Evolutionary conservation across 371 early-diverging fungal species (phyloP).

Genomic region (Saksenaea vasiformis): DNA sequence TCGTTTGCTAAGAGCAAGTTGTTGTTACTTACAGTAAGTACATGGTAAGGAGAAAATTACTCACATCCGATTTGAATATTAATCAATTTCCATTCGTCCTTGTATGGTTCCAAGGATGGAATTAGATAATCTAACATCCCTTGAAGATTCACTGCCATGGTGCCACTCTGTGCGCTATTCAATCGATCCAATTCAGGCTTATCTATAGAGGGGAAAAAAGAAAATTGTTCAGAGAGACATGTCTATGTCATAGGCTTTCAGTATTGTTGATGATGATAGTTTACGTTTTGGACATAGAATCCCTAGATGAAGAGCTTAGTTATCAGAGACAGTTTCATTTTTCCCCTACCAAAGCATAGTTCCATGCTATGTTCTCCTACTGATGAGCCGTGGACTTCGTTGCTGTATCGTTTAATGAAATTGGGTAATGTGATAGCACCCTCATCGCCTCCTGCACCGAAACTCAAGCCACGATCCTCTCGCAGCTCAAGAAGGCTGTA

Average conservation of each 20-base stretch:
- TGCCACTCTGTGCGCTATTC: constrained; percentile 50
- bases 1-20: constrained; percentile 10
- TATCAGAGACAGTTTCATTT: background rate
- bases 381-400: constrained; percentile 33
- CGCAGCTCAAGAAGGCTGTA: constrained; percentile 7
- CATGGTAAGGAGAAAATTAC: constrained; percentile 27
- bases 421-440: constrained; percentile 44
- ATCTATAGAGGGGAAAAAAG: constrained; percentile 3
- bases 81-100: constrained; percentile 47
- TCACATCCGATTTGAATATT: constrained; percentile 47
- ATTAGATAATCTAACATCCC: constrained; percentile 40
- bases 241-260: no score
- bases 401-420: constrained; percentile 39
- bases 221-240: no score
- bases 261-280: no score
- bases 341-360: constrained; percentile 22
- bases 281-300: background rate
- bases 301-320: background rate
- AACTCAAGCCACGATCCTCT: constrained; percentile 49
- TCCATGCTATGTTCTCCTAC: constrained; percentile 34
- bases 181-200: constrained; percentile 27
- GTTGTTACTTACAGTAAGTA: background rate
- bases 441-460: constrained; percentile 43
- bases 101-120: constrained; percentile 22
- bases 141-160: constrained; percentile 34